Evolutionary conservation across 371 early-diverging fungal genomes (phyloP).

Genomic region (Mortierella sp.): DNA sequence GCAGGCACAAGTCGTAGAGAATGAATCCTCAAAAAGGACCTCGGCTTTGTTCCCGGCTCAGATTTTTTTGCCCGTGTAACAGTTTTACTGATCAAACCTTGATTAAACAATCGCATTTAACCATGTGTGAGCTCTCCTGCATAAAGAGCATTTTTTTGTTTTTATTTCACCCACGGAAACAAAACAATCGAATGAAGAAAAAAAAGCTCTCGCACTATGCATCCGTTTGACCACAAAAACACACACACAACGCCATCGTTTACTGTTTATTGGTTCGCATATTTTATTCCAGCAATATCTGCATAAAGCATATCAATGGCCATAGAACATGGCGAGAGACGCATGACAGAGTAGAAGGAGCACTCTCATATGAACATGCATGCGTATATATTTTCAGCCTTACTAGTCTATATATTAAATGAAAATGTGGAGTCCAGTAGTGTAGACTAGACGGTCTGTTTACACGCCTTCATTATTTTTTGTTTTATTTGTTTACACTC

Average conservation of each 20-base stretch:
- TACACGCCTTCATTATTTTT: neutral
- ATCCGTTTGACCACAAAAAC: no score
- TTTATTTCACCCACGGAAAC: conserved; percentile 6
- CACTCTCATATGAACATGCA: no score
- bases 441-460: no score
- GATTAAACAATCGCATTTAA: conserved; percentile 2
- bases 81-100: conserved; percentile 3
- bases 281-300: no score
- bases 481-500: conserved; percentile 5
- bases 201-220: neutral
- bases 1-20: no score
- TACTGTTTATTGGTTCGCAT: neutral
- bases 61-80: neutral
- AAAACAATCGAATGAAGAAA: neutral
- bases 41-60: neutral
- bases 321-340: no score
- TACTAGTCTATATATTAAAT: no score
- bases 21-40: neutral
- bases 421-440: no score
- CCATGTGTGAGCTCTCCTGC: neutral
- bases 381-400: no score
- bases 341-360: no score
- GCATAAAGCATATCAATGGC: no score
- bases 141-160: no score
- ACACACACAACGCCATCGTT: neutral